Percentiles rank a stretch among this genome's conserved stretches.
Evolutionary conservation across 768 basidiomycete genomes (phyloP).

Genomic region (Amanita rimosa): DNA sequence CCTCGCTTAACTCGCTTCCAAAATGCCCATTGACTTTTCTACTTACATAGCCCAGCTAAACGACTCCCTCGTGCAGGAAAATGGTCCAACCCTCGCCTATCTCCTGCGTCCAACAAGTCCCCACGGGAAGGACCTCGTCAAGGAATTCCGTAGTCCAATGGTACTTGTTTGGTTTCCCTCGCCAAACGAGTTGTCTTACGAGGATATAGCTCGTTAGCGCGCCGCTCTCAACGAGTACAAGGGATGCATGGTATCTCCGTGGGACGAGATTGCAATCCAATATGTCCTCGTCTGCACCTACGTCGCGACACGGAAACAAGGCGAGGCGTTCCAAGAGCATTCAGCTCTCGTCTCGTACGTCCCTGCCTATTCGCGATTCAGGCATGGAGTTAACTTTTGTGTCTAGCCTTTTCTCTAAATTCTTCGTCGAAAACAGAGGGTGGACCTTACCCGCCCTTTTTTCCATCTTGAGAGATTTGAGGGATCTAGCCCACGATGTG

Average conservation of each 20-base stretch:
- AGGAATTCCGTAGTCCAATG: constrained; percentile 54
- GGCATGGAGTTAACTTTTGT: background rate
- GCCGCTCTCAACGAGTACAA: constrained; percentile 35
- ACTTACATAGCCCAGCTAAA: constrained; percentile 49
- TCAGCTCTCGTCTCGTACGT: constrained; percentile 67
- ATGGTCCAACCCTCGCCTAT: constrained; percentile 62
- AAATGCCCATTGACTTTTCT: constrained; percentile 44
- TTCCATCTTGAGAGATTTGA: constrained; percentile 67
- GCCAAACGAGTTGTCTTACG: constrained; percentile 6
- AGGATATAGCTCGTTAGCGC: constrained; percentile 17
- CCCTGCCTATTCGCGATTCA: constrained; percentile 1
- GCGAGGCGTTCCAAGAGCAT: constrained; percentile 76
- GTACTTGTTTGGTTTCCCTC: constrained; percentile 15
- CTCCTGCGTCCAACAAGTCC: constrained; percentile 68
- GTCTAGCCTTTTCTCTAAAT: constrained; percentile 61
- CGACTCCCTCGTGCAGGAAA: constrained; percentile 47
- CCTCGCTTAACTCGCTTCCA: background rate
- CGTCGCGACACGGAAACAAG: constrained; percentile 52
- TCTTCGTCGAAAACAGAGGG: constrained; percentile 68
- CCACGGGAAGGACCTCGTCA: constrained; percentile 66
- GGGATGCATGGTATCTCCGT: constrained; percentile 58
- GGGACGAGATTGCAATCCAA: constrained; percentile 81
- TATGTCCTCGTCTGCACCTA: constrained; percentile 70
- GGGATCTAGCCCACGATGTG: constrained; percentile 82
- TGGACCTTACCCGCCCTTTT: constrained; percentile 85